Conservation (phyloP, 345 rosid species). For the Aurinia saxatilis region DNA sequence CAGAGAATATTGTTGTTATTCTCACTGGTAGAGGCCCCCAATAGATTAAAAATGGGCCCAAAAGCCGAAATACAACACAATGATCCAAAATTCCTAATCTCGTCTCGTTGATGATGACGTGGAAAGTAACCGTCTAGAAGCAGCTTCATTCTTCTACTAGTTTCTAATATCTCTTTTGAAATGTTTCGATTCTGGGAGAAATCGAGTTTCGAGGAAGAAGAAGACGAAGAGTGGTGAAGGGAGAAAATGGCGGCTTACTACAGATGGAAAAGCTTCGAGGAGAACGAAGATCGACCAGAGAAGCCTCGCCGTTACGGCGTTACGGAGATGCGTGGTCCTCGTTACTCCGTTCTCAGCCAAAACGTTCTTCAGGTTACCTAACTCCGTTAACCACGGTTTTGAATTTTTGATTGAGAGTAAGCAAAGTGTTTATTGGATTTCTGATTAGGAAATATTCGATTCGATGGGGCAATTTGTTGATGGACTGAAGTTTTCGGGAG, state of each 20-base stretch:
- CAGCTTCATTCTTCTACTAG: conserved; percentile 31
- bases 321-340: conserved; percentile 87
- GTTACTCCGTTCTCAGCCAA: conserved; percentile 50
- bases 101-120: conserved; percentile 9
- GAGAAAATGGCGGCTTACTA: conserved; percentile 43
- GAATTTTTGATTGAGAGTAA: background rate
- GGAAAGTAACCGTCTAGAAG: conserved; percentile 39
- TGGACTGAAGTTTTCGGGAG: conserved; percentile 84
- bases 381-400: background rate
- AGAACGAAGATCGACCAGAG: conserved; percentile 83
- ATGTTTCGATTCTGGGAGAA: background rate
- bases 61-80: background rate
- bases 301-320: conserved; percentile 87
- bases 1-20: background rate
- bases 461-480: conserved; percentile 85
- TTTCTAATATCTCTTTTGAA: background rate
- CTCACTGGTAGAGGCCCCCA: background rate
- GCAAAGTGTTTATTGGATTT: background rate
- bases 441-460: conserved; percentile 50
- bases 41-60: background rate
- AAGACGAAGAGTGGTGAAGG: background rate
- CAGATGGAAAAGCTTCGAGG: conserved; percentile 68
- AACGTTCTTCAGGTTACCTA: conserved; percentile 57
- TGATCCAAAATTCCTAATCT: background rate
- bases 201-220: background rate